Conservation (phyloP, 108 stramenopile species). For the Pseudonitzschia delicatissima region DNA sequence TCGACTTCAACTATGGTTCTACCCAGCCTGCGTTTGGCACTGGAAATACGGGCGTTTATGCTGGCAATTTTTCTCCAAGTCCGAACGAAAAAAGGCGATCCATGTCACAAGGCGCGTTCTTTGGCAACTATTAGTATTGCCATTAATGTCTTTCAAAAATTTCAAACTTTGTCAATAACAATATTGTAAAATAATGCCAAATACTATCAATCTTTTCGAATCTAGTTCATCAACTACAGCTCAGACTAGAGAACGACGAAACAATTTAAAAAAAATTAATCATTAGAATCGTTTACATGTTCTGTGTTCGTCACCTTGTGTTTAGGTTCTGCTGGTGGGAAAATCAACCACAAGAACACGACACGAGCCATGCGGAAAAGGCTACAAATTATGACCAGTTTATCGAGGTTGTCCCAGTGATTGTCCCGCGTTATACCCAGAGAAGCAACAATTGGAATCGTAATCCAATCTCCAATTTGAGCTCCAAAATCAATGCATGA, state of each 20-base stretch:
- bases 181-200: no score
- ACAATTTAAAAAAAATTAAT: no score
- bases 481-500: slow-evolving; percentile 68
- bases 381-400: slow-evolving; percentile 27
- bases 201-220: neutral
- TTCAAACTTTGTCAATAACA: no score
- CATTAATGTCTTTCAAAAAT: no score
- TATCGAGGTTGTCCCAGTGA: slow-evolving; percentile 42
- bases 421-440: slow-evolving; percentile 55
- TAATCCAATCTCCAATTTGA: slow-evolving; percentile 43
- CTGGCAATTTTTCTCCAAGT: slow-evolving; percentile 6
- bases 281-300: no score
- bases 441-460: slow-evolving; percentile 38
- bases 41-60: slow-evolving; percentile 44
- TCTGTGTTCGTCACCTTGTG: neutral
- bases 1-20: slow-evolving; percentile 44
- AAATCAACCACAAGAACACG: slow-evolving; percentile 14
- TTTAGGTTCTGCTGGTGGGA: neutral
- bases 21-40: slow-evolving; percentile 25
- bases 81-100: neutral
- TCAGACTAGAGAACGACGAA: no score
- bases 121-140: no score
- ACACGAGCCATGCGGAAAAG: slow-evolving; percentile 17
- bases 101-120: slow-evolving; percentile 19
- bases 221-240: no score